Percentiles rank a stretch among this genome's conserved stretches.
phyloP scores from a whole-genome alignment of 768 basidiomycete species.

The Collybiopsis luxurians region DNA sequence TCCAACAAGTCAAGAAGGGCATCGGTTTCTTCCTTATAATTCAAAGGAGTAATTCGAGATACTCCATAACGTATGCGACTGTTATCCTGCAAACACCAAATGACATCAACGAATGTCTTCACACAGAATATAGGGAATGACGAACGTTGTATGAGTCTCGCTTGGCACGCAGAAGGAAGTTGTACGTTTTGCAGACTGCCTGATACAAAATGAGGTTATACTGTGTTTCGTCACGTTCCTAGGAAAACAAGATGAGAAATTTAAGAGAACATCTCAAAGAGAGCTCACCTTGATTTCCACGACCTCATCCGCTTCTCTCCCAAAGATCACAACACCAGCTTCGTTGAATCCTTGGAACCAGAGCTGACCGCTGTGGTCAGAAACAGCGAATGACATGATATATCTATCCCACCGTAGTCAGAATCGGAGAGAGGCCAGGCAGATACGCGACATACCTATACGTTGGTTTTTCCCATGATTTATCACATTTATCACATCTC shows the following conservation, averaged over 20 bases:
- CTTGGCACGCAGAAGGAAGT: slow-evolving; percentile 84
- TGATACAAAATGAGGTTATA: slow-evolving; percentile 60
- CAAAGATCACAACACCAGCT: slow-evolving; percentile 73
- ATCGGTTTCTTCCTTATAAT: slow-evolving; percentile 69
- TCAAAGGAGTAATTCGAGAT: slow-evolving; percentile 56
- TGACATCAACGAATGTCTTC: neutral
- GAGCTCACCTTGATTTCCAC: slow-evolving; percentile 60
- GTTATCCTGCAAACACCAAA: slow-evolving; percentile 53
- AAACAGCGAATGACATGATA: slow-evolving; percentile 80
- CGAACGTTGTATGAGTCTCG: slow-evolving; percentile 83
- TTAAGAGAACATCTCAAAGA: neutral
- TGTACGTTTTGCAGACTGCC: slow-evolving; percentile 69
- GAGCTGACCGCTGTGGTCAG: slow-evolving; percentile 86
- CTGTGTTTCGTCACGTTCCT: slow-evolving; percentile 60
- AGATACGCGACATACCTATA: slow-evolving; percentile 58
- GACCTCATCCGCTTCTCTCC: slow-evolving; percentile 76
- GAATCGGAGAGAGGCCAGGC: neutral
- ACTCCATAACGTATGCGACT: slow-evolving; percentile 83
- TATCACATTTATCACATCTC: slow-evolving; percentile 93
- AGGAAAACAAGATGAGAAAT: slow-evolving; percentile 1
- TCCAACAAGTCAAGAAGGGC: slow-evolving; percentile 58
- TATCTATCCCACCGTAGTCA: slow-evolving; percentile 43
- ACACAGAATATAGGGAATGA: slow-evolving; percentile 2
- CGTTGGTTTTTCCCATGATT: slow-evolving; percentile 64
- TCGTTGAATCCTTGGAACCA: slow-evolving; percentile 99